phyloP scores from a whole-genome alignment of 2,329 filamentous ascomycete genomes.

The Cephalotrichum gorgonifer region DNA sequence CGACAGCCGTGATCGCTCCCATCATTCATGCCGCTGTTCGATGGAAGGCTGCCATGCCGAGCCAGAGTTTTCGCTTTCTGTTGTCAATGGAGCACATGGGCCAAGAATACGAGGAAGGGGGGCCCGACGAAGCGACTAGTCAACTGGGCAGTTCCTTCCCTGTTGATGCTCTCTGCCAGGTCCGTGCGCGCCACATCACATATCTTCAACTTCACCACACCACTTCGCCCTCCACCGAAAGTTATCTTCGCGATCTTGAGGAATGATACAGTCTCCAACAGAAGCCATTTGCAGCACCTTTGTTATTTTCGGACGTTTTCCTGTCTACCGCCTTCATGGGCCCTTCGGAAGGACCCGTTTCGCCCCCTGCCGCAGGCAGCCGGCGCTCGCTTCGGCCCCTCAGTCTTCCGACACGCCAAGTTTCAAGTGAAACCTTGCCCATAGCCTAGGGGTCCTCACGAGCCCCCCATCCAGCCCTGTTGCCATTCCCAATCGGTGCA shows the following conservation, averaged over 20 bases:
- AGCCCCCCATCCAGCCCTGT: slow-evolving; percentile 22
- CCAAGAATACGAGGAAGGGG: background rate
- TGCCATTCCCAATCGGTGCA: slow-evolving; percentile 17
- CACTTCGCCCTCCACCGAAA: no score
- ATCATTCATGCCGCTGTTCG: background rate
- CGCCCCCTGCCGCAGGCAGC: background rate
- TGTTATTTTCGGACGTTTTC: background rate
- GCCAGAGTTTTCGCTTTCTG: no score
- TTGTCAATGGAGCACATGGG: no score
- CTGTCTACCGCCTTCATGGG: no score
- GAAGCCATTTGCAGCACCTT: background rate
- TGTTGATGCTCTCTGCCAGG: no score
- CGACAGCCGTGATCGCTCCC: background rate
- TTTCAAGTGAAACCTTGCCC: slow-evolving; percentile 35
- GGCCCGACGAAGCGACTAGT: background rate
- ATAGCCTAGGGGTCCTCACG: background rate
- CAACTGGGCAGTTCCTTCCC: no score
- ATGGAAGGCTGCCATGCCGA: background rate
- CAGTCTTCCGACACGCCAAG: slow-evolving; percentile 27
- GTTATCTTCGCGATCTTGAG: no score
- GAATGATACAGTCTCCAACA: background rate
- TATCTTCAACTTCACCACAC: no score
- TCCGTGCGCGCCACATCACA: no score
- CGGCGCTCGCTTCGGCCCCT: background rate
- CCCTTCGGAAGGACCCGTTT: background rate